Base-by-base conservation (phyloP, 108 stramenopile genomes). In the Cyclostephanos invisitatus region DNA sequence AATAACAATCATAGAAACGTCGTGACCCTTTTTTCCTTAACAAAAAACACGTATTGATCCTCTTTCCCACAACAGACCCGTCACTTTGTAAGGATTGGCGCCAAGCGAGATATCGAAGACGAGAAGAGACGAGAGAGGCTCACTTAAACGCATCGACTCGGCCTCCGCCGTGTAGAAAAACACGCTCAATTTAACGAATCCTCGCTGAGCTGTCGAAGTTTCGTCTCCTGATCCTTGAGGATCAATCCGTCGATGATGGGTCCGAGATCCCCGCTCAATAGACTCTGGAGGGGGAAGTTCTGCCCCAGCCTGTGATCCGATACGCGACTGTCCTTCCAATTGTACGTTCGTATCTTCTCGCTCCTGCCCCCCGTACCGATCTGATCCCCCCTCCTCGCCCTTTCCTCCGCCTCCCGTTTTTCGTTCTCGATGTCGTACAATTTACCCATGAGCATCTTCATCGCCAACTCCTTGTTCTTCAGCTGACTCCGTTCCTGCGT, bases 311-410 rank as follows among this genome's bases (percentile, higher is more conserved):
- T 80, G 78, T 98, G 98, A 70, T 99, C 98, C 12, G 91, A 91
- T 55, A 90, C 84, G 24, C 98, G 89, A 40, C 95, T 96, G 79
- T 98, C 97, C 63, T 98, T 93, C 92, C 96, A 98, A 78, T 99
- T 99, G 88, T 99, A 99, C 24, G 99, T 99, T 29, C 98, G 83
- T 46, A 99, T 97, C 56, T 98, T 96, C 74, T 98, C 98, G 29
- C 84, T 85, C 20, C 98, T 74, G 5, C 97, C 96, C 9, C 98
- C 98, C 0, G 96, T 97, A 0, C 97, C 97, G 46, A 99, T 91
- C 68, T 96, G 95, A 18, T 81, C 78, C 62, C 88, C 94, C 28
- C 94, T 82, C 64, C 86, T 67, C 24, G 81, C 94, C 14, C 92
- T 75, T 64, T 92, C 91, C 74, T 91, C 90, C 70, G 72, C 84